phyloP scores from a whole-genome alignment of 768 basidiomycete species.

The Dentipellis fragilis region DNA sequence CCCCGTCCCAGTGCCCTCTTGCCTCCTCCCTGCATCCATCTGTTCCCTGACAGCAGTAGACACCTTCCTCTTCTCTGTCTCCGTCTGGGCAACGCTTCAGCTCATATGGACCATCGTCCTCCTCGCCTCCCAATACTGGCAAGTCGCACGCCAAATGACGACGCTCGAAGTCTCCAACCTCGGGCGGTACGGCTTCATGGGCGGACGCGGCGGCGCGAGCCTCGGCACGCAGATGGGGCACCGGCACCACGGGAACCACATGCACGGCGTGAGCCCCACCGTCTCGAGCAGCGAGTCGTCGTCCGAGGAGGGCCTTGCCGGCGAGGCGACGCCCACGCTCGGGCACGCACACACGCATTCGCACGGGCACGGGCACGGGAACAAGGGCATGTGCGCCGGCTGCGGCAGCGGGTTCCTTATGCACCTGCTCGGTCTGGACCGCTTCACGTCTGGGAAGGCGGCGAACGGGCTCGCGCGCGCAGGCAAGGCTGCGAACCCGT shows the following conservation, averaged over 20 bases:
- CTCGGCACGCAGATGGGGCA: slow-evolving; percentile 72
- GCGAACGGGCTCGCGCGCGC: slow-evolving; percentile 78
- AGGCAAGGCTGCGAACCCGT: slow-evolving; percentile 77
- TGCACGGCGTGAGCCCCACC: neutral
- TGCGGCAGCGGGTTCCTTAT: slow-evolving; percentile 64
- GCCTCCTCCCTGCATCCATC: slow-evolving; percentile 55
- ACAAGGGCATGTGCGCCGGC: slow-evolving; percentile 26
- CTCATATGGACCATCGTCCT: slow-evolving; percentile 91
- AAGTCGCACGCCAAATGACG: slow-evolving; percentile 89
- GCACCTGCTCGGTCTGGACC: slow-evolving; percentile 86
- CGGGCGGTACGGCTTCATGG: slow-evolving; percentile 94
- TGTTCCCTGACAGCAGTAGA: slow-evolving; percentile 68
- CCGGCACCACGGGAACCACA: slow-evolving; percentile 34
- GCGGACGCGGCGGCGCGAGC: slow-evolving; percentile 69
- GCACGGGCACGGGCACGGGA: slow-evolving; percentile 35
- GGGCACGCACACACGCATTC: slow-evolving; percentile 25
- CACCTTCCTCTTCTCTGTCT: slow-evolving; percentile 75
- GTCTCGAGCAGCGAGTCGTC: slow-evolving; percentile 5
- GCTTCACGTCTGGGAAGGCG: slow-evolving; percentile 87
- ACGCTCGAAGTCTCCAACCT: slow-evolving; percentile 94
- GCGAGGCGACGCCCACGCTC: slow-evolving; percentile 19
- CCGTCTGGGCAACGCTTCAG: slow-evolving; percentile 83
- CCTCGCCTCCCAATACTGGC: slow-evolving; percentile 81
- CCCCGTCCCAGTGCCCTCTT: slow-evolving; percentile 42
- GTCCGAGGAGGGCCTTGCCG: slow-evolving; percentile 35